Conservation (phyloP, 179 eudicot genomes). For the Carnegiea gigantea region DNA sequence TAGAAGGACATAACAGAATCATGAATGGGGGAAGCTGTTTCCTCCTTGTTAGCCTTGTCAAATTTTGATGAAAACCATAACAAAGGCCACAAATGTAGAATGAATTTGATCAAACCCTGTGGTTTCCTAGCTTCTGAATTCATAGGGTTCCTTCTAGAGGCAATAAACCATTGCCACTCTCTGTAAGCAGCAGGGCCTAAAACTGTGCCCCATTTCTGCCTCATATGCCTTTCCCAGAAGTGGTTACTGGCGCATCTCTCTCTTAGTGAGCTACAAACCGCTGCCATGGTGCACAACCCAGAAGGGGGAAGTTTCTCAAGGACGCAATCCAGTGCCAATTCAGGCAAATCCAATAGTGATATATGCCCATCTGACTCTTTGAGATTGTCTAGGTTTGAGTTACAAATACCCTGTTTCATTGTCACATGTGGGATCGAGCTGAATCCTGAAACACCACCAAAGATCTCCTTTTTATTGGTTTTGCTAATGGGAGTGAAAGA, state of each 20-base stretch:
- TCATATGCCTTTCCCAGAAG: slow-evolving; percentile 81
- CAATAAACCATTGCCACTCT: slow-evolving; percentile 72
- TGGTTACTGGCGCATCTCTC: slow-evolving; percentile 71
- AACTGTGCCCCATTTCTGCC: slow-evolving; percentile 75
- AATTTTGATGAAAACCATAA: slow-evolving; percentile 42
- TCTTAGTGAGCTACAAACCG: slow-evolving; percentile 65
- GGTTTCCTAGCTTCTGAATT: slow-evolving; percentile 29
- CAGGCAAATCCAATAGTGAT: slow-evolving; percentile 83
- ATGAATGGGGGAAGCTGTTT: slow-evolving; percentile 36
- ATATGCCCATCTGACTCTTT: slow-evolving; percentile 29
- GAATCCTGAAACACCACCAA: slow-evolving; percentile 16
- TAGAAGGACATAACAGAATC: slow-evolving; percentile 77
- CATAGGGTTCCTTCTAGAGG: slow-evolving; percentile 36
- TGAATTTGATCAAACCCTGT: slow-evolving; percentile 41
- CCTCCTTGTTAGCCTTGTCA: slow-evolving; percentile 26
- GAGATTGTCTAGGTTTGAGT: slow-evolving; percentile 37
- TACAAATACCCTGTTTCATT: slow-evolving; percentile 35
- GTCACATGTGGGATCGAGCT: slow-evolving; percentile 28
- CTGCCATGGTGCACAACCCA: slow-evolving; percentile 72
- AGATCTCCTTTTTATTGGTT: slow-evolving; percentile 31
- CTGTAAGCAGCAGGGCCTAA: slow-evolving; percentile 62
- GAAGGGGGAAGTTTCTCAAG: slow-evolving; percentile 79
- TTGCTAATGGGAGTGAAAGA: slow-evolving; percentile 37
- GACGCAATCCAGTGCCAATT: slow-evolving; percentile 76
- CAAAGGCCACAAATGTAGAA: slow-evolving; percentile 54